Base-by-base conservation (phyloP, 768 basidiomycete species). In the Suillus paluster region DNA sequence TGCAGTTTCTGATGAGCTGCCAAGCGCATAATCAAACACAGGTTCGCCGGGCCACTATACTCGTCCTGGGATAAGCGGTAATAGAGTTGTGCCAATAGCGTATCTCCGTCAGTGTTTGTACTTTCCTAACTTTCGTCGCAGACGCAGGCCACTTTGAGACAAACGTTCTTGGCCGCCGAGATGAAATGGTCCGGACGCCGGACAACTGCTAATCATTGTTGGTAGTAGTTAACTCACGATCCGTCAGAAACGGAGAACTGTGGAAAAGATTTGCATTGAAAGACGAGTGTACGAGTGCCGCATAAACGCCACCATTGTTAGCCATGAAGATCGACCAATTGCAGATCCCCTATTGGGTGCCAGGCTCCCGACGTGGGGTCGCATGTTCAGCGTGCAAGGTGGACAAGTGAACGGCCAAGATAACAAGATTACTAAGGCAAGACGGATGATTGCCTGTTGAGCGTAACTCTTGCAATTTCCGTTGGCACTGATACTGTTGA, bases 221-320 rank as follows among this genome's bases (percentile, higher is more conserved):
- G n/a, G n/a, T n/a, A 44, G 56, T 55, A 30, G 23, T 10, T 55
- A 6, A 46, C 15, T 49, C 59, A 41, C 11, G 38, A 38, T 54
- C 27, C 44, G 58, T 58, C 61, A 45, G 46, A 38, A 27, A 17
- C 34, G 12, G 38, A 21, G 45, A 50, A 23, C 39, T 55, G 55
- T 58, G n/a, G 36, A 57, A 63, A 61, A 55, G 19, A 39, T 46
- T 42, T 33, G n/a, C 36, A 15, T 27, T 17, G 12, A 36, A 63
- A 64, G 7, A n/a, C 42, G 57, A 27, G 21, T 33, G 25, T 12
- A 17, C 8, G 41, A 57, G 38, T 54, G 30, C 71, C 71, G 73
- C 71, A 68, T 41, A 73, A 73, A 68, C 66, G 19, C 73, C 73
- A 66, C 64, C 33, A 60, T 14, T 5, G 25, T 14, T 15, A 44